These are phyloP conservation scores for Eucalyptus curtisii DNA, from an alignment of 345 rosid genomes.

Conservation along the genomic window DNA sequence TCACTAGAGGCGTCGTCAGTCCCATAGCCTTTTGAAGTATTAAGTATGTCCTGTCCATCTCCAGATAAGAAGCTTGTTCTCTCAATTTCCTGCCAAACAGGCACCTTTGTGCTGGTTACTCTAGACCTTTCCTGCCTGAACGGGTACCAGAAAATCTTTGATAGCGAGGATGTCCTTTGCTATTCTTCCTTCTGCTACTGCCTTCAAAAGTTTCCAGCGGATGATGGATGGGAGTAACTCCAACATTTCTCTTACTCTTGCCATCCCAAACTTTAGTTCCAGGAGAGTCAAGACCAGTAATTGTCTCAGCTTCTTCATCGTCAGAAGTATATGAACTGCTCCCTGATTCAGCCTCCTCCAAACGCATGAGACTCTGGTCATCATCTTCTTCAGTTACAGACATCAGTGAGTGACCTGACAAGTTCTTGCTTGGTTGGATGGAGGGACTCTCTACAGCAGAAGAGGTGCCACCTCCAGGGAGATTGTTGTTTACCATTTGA, in stretches of 20 bases:
- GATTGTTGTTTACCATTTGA: conserved; percentile 7
- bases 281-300: conserved; percentile 80
- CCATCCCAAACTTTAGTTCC: conserved; percentile 98
- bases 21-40: conserved; percentile 14
- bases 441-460: conserved; percentile 3
- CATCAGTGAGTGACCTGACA: conserved; percentile 15
- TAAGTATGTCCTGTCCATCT: conserved; percentile 69
- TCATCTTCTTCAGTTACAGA: conserved; percentile 40
- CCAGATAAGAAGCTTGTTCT: conserved; percentile 76
- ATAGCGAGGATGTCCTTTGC: conserved; percentile 38
- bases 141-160: conserved; percentile 30
- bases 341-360: conserved; percentile 35
- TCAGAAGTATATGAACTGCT: conserved; percentile 64
- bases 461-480: conserved; percentile 2
- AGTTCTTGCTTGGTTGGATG: conserved; percentile 13
- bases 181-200: conserved; percentile 22
- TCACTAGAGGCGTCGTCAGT: conserved; percentile 47
- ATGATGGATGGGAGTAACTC: conserved; percentile 75
- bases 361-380: conserved; percentile 13
- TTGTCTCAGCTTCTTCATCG: conserved; percentile 57
- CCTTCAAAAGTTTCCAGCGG: conserved; percentile 81
- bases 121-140: conserved; percentile 68
- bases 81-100: conserved; percentile 68
- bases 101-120: conserved; percentile 20
- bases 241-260: conserved; percentile 61